Evolutionary conservation across 495 filamentous ascomycete species (phyloP).

Genomic region (Podospora pseudoanserina): DNA sequence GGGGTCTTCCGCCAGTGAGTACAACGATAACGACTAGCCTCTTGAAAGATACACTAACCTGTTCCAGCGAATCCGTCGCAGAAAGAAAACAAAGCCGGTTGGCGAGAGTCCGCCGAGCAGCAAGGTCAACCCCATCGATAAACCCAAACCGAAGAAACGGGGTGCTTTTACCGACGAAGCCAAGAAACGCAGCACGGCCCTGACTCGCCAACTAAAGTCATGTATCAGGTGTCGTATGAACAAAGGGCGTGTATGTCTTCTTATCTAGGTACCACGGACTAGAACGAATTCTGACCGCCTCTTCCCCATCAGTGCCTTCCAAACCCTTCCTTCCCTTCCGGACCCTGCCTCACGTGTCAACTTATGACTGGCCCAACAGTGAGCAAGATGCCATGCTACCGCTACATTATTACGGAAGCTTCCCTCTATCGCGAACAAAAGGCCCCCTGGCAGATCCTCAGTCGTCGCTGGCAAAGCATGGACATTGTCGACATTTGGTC

Average conservation of each 20-base stretch:
- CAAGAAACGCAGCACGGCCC: constrained; percentile 25
- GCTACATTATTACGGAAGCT: constrained; percentile 29
- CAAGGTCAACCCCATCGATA: constrained; percentile 1
- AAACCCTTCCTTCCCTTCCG: constrained; percentile 18
- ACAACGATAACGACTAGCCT: background rate
- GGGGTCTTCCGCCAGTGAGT: constrained; percentile 23
- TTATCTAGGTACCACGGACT: background rate
- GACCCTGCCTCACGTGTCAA: constrained; percentile 27
- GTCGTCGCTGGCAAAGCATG: constrained; percentile 28
- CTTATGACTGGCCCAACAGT: constrained; percentile 27
- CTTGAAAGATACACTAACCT: background rate
- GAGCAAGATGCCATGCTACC: constrained; percentile 30
- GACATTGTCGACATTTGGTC: constrained; percentile 27
- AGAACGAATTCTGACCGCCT: background rate
- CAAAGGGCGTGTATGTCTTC: constrained; percentile 21
- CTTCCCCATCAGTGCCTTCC: constrained; percentile 20
- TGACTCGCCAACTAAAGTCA: constrained; percentile 29
- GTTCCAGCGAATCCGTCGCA: constrained; percentile 22
- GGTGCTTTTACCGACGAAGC: constrained; percentile 24
- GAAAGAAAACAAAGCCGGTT: constrained; percentile 13
- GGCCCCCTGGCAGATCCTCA: constrained; percentile 23
- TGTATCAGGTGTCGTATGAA: constrained; percentile 32
- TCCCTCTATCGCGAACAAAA: constrained; percentile 28
- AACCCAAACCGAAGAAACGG: constrained; percentile 21
- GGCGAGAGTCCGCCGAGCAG: background rate